These are phyloP conservation scores for Leccinum laetum DNA, from an alignment of 1,284 basidiomycete species.

Conservation along the genomic window DNA sequence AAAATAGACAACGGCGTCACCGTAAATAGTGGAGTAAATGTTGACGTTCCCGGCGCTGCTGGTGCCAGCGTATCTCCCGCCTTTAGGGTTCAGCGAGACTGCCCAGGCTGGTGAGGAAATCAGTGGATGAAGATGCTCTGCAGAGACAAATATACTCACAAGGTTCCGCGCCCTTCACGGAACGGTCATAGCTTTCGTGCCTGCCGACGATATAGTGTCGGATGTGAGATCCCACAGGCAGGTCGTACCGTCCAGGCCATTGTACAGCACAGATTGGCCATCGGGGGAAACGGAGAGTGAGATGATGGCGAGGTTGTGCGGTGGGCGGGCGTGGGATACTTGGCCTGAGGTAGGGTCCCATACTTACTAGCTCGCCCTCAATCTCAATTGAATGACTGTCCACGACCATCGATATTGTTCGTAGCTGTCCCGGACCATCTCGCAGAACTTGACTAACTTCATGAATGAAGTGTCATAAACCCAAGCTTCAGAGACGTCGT, in stretches of 20 bases:
- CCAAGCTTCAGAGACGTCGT: no score
- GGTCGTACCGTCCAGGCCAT: slow-evolving; percentile 81
- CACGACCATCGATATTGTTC: no score
- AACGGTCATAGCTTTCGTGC: slow-evolving; percentile 71
- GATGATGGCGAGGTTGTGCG: slow-evolving; percentile 75
- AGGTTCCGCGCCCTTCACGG: slow-evolving; percentile 56
- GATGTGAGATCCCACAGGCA: slow-evolving; percentile 67
- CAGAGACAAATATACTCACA: slow-evolving; percentile 47
- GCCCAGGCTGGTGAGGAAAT: slow-evolving; percentile 61
- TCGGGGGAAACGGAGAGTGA: slow-evolving; percentile 67
- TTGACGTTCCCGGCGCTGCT: slow-evolving; percentile 74
- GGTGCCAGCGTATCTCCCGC: slow-evolving; percentile 75
- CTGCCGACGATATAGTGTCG: slow-evolving; percentile 54
- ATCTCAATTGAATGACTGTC: no score
- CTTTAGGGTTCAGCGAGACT: slow-evolving; percentile 74
- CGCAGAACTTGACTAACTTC: no score
- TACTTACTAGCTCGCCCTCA: background rate
- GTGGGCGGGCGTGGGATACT: slow-evolving; percentile 57
- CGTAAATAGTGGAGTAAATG: slow-evolving; percentile 74
- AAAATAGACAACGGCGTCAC: slow-evolving; percentile 81
- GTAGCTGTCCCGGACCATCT: no score
- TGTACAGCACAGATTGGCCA: slow-evolving; percentile 67
- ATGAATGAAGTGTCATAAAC: no score
- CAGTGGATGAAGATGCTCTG: background rate
- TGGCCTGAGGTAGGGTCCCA: slow-evolving; percentile 69